Evolutionary conservation across 2,329 filamentous ascomycete genomes (phyloP), one percentile per base, ranked within the genome.

Genomic region (Trichoderma sp.): DNA sequence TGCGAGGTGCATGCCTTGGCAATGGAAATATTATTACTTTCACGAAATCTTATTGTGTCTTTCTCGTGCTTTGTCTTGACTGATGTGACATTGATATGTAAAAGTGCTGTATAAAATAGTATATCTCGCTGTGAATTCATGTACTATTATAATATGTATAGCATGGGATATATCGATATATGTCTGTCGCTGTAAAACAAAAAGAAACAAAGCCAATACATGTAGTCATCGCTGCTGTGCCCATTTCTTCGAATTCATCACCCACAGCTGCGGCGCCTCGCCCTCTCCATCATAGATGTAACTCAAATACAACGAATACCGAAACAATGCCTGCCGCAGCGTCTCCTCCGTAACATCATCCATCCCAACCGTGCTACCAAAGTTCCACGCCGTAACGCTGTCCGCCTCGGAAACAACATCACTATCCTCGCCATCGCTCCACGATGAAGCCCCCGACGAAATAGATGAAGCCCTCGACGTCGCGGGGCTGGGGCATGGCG

Each of bases 241-340:
- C 74, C 76, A 76, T 4, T 63, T 43, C 26, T 75, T 72, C 34
- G 75, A 58, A 57, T 79, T 72, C 58, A 80, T 74, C 6, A 82
- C 78, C 79, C 80, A 80, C 61, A 79, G 70, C 34, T 80, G 78
- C 14, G 78, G 78, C n/a, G 75, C 72, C 34, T 77, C 76, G 7
- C 75, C 74, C 24, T 75, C 72, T 4, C 77, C 76, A 7, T 70
- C 70, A 18, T 76, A 74, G n/a, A 75, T 39, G 39, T 82, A 82
- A 71, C 80, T 82, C 66, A 81, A 68, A 61, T 81, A 81, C 67
- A 82, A 72, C 2, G 80, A 77, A 74, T 81, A 82, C 60, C 80
- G 77, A 70, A 82, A 82, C 75, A 81, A 65, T 4, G 76, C 75
- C 43, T 75, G 75, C 43, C 76, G 75, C 24, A 82, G 57, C 14